Conservation (phyloP, 1,284 basidiomycete species). For the Pseudozyma pruni region DNA sequence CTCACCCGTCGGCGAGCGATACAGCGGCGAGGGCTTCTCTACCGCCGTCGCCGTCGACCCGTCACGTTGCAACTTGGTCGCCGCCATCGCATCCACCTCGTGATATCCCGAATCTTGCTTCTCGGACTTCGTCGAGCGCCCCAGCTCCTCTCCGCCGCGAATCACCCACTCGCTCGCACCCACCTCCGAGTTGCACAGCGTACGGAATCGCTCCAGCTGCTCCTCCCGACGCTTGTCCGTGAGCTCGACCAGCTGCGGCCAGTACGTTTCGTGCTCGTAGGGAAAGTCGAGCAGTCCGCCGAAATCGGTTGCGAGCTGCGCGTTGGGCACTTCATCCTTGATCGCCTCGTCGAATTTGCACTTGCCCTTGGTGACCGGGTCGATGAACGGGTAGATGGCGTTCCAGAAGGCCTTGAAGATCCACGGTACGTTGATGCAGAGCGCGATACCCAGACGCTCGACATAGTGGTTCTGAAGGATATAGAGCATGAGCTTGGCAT, state of each 20-base stretch:
- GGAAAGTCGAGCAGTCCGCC: constrained; percentile 66
- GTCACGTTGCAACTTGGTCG: constrained; percentile 6
- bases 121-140: constrained; percentile 13
- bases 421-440: constrained; percentile 67
- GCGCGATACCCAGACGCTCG: constrained; percentile 68
- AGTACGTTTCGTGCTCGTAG: constrained; percentile 79
- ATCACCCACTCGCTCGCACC: constrained; percentile 68
- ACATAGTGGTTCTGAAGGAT: constrained; percentile 66
- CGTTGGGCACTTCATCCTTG: constrained; percentile 56
- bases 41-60: constrained; percentile 3
- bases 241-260: constrained; percentile 75
- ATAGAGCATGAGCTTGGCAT: constrained; percentile 66
- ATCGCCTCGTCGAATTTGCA: constrained; percentile 65
- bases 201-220: constrained; percentile 72
- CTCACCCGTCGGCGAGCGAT: constrained; percentile 8
- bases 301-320: constrained; percentile 58
- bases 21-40: constrained; percentile 15
- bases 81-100: constrained; percentile 8
- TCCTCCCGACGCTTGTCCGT: constrained; percentile 72
- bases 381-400: constrained; percentile 68
- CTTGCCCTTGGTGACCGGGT: constrained; percentile 68
- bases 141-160: constrained; percentile 60
- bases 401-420: constrained; percentile 56
- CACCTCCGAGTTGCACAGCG: constrained; percentile 60
- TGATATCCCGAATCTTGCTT: constrained; percentile 47